Percentiles rank a stretch among this genome's conserved stretches.
Evolutionary conservation across 257 asterid genomes (phyloP).

Genomic region (Forsythia suspensa): DNA sequence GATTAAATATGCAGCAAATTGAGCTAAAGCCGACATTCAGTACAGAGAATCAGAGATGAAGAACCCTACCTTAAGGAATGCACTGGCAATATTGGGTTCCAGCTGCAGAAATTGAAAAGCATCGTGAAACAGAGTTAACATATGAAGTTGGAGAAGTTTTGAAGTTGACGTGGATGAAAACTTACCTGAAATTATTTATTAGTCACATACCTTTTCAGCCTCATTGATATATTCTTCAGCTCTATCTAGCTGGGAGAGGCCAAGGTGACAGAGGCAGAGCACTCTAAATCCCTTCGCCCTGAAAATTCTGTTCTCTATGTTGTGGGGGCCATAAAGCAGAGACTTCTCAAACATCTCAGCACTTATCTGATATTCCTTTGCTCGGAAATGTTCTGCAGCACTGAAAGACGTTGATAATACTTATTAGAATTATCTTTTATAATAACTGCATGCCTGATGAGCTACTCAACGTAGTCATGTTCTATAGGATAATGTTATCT

Average conservation of each 20-base stretch:
- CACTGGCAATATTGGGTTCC: slow-evolving; percentile 83
- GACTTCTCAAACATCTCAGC: slow-evolving; percentile 94
- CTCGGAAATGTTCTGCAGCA: slow-evolving; percentile 81
- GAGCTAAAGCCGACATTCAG: slow-evolving; percentile 15
- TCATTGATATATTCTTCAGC: slow-evolving; percentile 95
- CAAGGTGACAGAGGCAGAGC: slow-evolving; percentile 85
- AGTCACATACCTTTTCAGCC: slow-evolving; percentile 78
- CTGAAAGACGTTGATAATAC: slow-evolving; percentile 39
- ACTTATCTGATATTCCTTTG: slow-evolving; percentile 69
- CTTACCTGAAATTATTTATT: slow-evolving; percentile 7
- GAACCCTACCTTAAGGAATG: slow-evolving; percentile 83
- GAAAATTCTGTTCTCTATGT: slow-evolving; percentile 72
- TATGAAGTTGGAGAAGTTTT: slow-evolving; percentile 6
- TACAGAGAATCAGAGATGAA: neutral
- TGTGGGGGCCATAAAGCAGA: slow-evolving; percentile 75
- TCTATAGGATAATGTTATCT: neutral
- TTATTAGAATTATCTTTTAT: neutral
- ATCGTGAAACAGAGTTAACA: slow-evolving; percentile 23
- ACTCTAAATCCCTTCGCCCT: slow-evolving; percentile 92
- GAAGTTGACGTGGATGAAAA: slow-evolving; percentile 18
- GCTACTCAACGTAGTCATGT: neutral
- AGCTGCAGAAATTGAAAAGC: slow-evolving; percentile 61
- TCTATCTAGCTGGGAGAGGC: slow-evolving; percentile 82
- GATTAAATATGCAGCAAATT: neutral
- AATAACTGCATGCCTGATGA: neutral